Evolutionary conservation across 371 early-diverging fungal species (phyloP), one percentile per base, ranked within the genome.

Genomic region (Racocetra persica): DNA sequence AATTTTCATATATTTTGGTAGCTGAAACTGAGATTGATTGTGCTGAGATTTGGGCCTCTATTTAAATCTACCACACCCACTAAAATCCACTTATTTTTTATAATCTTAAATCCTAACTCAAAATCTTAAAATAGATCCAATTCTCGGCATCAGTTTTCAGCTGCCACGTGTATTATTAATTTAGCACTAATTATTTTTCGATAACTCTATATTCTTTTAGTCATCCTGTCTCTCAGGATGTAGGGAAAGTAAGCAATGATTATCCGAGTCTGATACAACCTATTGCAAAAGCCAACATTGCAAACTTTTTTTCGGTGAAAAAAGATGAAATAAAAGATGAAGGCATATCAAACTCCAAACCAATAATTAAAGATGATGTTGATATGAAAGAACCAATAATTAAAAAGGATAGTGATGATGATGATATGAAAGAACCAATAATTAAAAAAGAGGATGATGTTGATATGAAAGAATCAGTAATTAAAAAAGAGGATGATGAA

Each of bases 231-330:
- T 85, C 83, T 62, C 84, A 84, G 59, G 87, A 87, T 10, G 85
- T 87, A 24, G 84, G 85, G 28, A 84, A 85, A 75, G 86, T 90
- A 7, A 87, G 87, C 22, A 87, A 85, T 71, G 86, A 92, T 69
- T 84, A 84, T 4, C 81, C 86, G 0, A 85, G 85, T 38, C 88
- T 89, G 72, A 82, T 90, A 28, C 72, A 84, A 24, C 89, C 89
- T 11, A 75, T 85, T 0, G 82, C 84, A 66, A 28, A 62, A 38
- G 78, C 22, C 57, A n/a, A n/a, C 5, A 22, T n/a, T 18, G 7
- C 57, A 20, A n/a, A 7, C 22, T 57, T 20, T n/a, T 57, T 22
- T n/a, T n/a, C 57, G 7, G 18, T 7, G 3, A 57, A 57, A n/a
- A 57, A 57, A 57, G 22, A n/a, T 57, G 16, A n/a, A 57, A 1